phyloP scores from a whole-genome alignment of 352 stramenopile species.

The Phytophthora parvispora region DNA sequence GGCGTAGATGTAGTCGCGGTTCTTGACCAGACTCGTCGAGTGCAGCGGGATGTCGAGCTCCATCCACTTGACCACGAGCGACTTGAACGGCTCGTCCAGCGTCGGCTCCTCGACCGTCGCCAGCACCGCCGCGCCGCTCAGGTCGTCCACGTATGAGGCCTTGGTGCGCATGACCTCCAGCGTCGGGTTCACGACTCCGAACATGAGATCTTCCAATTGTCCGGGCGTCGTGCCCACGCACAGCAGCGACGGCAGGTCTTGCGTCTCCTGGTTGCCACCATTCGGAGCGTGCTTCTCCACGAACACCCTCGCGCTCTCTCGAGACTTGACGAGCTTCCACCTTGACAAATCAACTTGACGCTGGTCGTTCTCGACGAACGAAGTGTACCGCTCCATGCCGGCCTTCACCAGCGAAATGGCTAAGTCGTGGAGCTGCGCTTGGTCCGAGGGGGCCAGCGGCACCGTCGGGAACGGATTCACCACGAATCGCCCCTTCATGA shows the following conservation, averaged over 20 bases:
- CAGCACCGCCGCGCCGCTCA: constrained; percentile 47
- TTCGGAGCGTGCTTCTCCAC: constrained; percentile 18
- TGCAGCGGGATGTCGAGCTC: constrained; percentile 38
- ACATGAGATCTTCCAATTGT: constrained; percentile 44
- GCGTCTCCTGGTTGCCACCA: constrained; percentile 8
- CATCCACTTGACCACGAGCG: constrained; percentile 45
- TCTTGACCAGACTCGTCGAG: constrained; percentile 28
- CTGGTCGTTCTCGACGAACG: constrained; percentile 43
- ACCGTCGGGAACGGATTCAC: constrained; percentile 43
- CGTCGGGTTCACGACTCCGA: constrained; percentile 43
- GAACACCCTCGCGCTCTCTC: constrained; percentile 34
- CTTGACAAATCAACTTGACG: constrained; percentile 27
- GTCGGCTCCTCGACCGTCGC: constrained; percentile 49
- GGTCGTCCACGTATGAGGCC: constrained; percentile 47
- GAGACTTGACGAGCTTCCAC: constrained; percentile 43
- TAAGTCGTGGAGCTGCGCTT: constrained; percentile 29
- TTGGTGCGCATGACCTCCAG: constrained; percentile 42
- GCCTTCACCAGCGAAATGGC: constrained; percentile 30
- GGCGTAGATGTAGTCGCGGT: constrained; percentile 56
- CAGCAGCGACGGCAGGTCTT: constrained; percentile 40
- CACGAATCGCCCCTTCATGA: constrained; percentile 42
- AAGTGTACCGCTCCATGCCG: constrained; percentile 27
- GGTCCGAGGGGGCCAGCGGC: constrained; percentile 18
- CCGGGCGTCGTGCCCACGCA: constrained; percentile 31
- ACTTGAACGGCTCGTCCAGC: constrained; percentile 50